Evolutionary conservation across 2,329 filamentous ascomycete genomes (phyloP), one percentile per base, ranked within the genome.

Genomic region (Monilinia fructigena): DNA sequence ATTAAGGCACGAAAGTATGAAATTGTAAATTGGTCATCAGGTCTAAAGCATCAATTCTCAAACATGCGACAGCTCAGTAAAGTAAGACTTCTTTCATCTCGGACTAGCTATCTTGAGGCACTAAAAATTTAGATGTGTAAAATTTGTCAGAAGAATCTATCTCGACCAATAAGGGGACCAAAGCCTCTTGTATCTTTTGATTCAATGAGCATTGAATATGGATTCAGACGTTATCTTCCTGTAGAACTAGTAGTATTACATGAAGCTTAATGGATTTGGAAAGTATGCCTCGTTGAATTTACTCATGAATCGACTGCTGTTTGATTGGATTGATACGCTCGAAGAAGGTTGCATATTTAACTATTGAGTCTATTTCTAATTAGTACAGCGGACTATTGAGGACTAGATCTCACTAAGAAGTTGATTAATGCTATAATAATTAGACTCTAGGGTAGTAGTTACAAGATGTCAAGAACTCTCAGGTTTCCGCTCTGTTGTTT

Each of bases 101-200:
- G 2, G 12, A 20, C 26, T 47, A 11, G 55, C 55, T 31, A 3
- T 5, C 26, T 4, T 7, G 0, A 45, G 10, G 18, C 38, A 20
- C 10, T n/a, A n/a, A n/a, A 6, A 45, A 28, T 14, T n/a, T 40
- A 59, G 55, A 59, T 31, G 18, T 59, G 55, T 40, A 59, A 59
- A 20, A 59, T n/a, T 47, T 7, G 5, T 2, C 5, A 59, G 20
- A 4, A 47, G 23, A n/a, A 11, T 23, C 26, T 59, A 14, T 8
- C 18, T 3, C 18, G 40, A 20, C 40, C 55, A 47, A 47, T 59
- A 11, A 59, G 11, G 10, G 10, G 16, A n/a, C 4, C 6, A 3
- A 28, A 28, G 18, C 40, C n/a, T 16, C 4, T 28, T n/a, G 2
- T 16, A 59, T 47, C 26, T 26, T 20, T 12, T 23, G 55, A 47